A percentile compares a stretch with the other conserved stretches of the same genome.
These are phyloP conservation scores for Microstroma glucosiphilum DNA, from an alignment of 1,284 basidiomycete species.

Conservation along the genomic window DNA sequence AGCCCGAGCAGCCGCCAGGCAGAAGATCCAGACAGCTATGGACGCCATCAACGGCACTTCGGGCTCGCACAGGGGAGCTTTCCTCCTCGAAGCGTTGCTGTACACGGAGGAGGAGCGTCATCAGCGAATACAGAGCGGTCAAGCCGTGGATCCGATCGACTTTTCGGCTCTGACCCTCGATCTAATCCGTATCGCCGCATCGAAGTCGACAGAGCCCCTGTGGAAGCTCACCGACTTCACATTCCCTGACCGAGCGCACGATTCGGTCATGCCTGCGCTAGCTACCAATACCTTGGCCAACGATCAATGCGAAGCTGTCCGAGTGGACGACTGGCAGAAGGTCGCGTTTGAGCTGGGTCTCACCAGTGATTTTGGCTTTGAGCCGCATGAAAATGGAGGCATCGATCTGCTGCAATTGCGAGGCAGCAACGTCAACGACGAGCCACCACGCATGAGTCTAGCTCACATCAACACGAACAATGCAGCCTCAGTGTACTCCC, in stretches of 20 bases:
- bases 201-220: neutral
- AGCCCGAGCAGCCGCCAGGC: neutral
- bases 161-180: neutral
- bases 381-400: neutral
- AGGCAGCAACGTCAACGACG: neutral
- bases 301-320: neutral
- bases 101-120: neutral
- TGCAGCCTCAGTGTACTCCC: too few species aligned
- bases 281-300: neutral
- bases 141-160: neutral
- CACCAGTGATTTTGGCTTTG: neutral
- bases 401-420: neutral
- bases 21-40: neutral
- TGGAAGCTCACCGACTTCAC: neutral
- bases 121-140: neutral
- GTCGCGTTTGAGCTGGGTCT: neutral
- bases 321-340: neutral
- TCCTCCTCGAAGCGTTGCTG: neutral
- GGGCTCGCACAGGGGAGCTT: conserved; percentile 2
- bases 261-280: conserved; percentile 1
- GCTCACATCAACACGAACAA: too few species aligned
- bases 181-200: neutral
- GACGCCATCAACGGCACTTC: neutral
- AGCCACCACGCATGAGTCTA: too few species aligned
- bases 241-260: neutral